Evolutionary conservation across 768 basidiomycete species (phyloP), one percentile per base, ranked within the genome.

Genomic region (Podaxis pistillaris): DNA sequence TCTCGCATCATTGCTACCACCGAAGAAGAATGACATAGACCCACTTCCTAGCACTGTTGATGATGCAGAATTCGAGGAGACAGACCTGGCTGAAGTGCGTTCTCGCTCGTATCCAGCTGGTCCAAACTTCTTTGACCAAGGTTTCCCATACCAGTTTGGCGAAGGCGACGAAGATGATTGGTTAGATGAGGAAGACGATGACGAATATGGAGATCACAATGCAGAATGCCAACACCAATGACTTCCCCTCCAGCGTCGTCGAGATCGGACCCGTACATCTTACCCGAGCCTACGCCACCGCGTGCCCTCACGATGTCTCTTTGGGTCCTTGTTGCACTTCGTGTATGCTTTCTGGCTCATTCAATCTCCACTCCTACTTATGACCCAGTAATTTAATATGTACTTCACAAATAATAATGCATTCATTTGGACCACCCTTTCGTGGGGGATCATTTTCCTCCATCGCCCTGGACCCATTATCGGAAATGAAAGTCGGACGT

Each of bases 71-170:
- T 67, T 61, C 38, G 64, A 67, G 52, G 66, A 65, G 58, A 58
- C 64, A n/a, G 66, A 67, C 46, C 58, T 67, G 37, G 64, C 59
- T 40, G 90, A 92, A 79, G 90, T 93, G 86, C 87, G 91, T 89
- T 81, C 79, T 77, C 83, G 83, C 79, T 86, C 82, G 84, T 88
- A 87, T 79, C 83, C 85, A 79, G 85, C 87, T 83, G 81, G 82
- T 72, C 78, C 81, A 72, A 82, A 82, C 73, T 91, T 90, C 86
- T 91, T 89, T 87, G 89, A 91, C 79, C 82, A 83, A 73, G 87
- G 76, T 67, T 88, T 86, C 81, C 74, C 81, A 73, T 75, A 76
- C 51, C 86, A 91, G 86, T 89, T 89, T 73, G 90, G 87, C 64
- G 89, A 84, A 63, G 83, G 81, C 52, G 84, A 87, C 26, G 90